Evolutionary conservation across 805 yeast genomes (phyloP).

Genomic region (Wickerhamiella australiensis): DNA sequence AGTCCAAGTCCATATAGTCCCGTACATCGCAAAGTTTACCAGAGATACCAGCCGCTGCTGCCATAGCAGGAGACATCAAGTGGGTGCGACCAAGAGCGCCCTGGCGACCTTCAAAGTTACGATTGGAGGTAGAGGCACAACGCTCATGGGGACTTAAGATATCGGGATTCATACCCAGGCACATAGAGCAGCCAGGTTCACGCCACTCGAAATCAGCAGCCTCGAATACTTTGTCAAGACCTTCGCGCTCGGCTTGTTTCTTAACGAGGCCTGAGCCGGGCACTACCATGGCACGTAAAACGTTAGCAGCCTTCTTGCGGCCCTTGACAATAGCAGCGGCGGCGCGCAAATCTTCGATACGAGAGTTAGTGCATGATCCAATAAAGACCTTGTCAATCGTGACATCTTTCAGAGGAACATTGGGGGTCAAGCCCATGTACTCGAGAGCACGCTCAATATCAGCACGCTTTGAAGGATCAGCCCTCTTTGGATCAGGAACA

Average conservation of each 20-base stretch:
- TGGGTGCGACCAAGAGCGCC: slow-evolving; percentile 95
- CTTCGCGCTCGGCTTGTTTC: slow-evolving; percentile 87
- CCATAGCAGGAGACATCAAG: slow-evolving; percentile 98
- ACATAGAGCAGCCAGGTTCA: slow-evolving; percentile 99
- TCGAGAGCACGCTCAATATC: slow-evolving; percentile 86
- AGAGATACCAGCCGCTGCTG: slow-evolving; percentile 92
- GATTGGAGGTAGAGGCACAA: slow-evolving; percentile 97
- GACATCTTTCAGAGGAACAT: slow-evolving; percentile 64
- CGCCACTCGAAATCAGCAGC: slow-evolving; percentile 98
- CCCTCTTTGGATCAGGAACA: slow-evolving; percentile 80
- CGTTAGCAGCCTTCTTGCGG: slow-evolving; percentile 67
- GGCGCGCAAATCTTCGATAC: slow-evolving; percentile 91
- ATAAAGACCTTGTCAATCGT: slow-evolving; percentile 86
- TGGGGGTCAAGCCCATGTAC: slow-evolving; percentile 84
- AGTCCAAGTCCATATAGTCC: slow-evolving; percentile 41
- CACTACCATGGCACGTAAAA: slow-evolving; percentile 77
- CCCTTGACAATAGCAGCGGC: slow-evolving; percentile 93
- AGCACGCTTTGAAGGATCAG: slow-evolving; percentile 53
- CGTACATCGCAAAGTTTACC: slow-evolving; percentile 90
- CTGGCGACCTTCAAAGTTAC: slow-evolving; percentile 98
- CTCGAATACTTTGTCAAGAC: slow-evolving; percentile 77
- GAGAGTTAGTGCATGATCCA: slow-evolving; percentile 96
- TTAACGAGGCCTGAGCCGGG: slow-evolving; percentile 97
- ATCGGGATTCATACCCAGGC: slow-evolving; percentile 99
- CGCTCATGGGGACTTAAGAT: slow-evolving; percentile 89